Base-by-base conservation (phyloP, 1,139 yeast genomes). In the Fermentozyma sake region DNA sequence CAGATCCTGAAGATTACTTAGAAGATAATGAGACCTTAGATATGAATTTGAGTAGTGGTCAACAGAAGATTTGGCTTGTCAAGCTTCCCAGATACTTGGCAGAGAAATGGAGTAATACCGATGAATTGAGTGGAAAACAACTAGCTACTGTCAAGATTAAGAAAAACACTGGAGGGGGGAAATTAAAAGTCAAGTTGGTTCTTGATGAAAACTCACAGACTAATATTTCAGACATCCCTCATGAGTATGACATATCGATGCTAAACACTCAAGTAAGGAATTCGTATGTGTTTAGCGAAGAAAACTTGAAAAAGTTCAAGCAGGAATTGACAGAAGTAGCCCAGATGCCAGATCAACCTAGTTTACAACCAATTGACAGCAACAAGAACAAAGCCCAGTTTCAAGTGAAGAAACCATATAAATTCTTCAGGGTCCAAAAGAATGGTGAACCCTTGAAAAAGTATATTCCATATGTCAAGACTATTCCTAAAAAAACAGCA, bases 261-360 rank as follows among this genome's bases (percentile, higher is more conserved):
- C 72, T 83, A 16, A 86, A 86, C 54, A 78, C 83, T 22, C 78
- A 76, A 36, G 95, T 87, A 7, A 76, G 75, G 26, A 91, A 89
- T 51, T 84, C 93, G 34, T 91, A 72, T 51, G 85, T 87, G n/a
- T 87, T 91, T 53, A 79, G 89, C 16, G 98, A 91, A 58, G 81
- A 85, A 48, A 89, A 87, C 53, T 61, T 84, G 43, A 74, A 77
- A 39, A 74, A 77, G 41, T 79, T 75, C 50, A 77, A 76, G 41
- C 77, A 74, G 48, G 77, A 73, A 41, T 50, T 67, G 39, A 64
- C 74, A 3, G 76, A 68, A 46, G 61, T 69, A 27, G 64, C 61
- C 7, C 64, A 58, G 30, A 58, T 68, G 63, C 76, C 76, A 5
- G 61, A 56, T 19, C 75, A 67, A 40, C 76, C 76, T 8, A 50